These are phyloP conservation scores for Polytrichum commune DNA, from an alignment of 225 moss, liverwort and hornwort genomes.

Conservation along the genomic window DNA sequence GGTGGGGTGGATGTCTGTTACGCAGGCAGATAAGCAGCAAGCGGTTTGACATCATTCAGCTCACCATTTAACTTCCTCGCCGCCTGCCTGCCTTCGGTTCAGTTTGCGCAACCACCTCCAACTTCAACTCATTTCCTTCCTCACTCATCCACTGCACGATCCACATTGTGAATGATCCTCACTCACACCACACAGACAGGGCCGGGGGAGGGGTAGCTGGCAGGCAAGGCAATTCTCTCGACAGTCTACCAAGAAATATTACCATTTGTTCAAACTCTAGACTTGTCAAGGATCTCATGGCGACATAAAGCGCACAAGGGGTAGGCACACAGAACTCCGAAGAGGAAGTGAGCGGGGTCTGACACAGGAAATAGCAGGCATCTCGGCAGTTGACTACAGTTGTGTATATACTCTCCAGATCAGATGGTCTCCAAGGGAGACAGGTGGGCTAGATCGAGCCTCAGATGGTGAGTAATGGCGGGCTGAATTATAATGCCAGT, in stretches of 20 bases:
- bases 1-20: conserved; percentile 28
- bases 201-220: not conserved
- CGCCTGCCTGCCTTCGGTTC: conserved; percentile 11
- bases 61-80: conserved; percentile 3
- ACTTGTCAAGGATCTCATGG: too few relatives aligned
- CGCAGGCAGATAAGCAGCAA: not conserved
- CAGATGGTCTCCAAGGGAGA: conserved; percentile 53
- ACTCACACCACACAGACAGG: not conserved
- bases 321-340: not conserved
- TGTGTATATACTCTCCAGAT: conserved; percentile 14
- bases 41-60: conserved; percentile 14
- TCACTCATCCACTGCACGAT: not conserved
- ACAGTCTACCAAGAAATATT: not conserved
- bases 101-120: conserved; percentile 14
- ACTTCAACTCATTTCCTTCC: not conserved
- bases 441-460: conserved; percentile 54
- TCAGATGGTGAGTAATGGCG: conserved; percentile 49
- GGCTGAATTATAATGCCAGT: conserved; percentile 4
- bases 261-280: too few relatives aligned
- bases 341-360: conserved; percentile 4
- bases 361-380: conserved; percentile 17
- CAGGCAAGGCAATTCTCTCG: not conserved
- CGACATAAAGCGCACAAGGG: not conserved
- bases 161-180: not conserved
- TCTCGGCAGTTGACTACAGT: not conserved